Percentiles rank a stretch among this genome's conserved stretches.
Evolutionary conservation across 176 grass and related monocot genomes (phyloP).

Genomic region (Paspalum vaginatum): DNA sequence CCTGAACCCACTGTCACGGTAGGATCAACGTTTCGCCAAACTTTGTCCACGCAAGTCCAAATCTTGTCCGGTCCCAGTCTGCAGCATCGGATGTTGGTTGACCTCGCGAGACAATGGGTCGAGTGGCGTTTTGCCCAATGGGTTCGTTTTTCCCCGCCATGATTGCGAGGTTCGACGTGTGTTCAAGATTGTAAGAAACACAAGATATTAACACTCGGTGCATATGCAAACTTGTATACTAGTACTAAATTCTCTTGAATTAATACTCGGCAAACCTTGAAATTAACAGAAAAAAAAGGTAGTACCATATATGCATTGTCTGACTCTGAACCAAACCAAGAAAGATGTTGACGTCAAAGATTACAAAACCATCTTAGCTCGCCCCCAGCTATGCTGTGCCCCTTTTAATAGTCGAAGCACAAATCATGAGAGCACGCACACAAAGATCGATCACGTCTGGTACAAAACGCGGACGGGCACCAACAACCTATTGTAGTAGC

Average conservation of each 20-base stretch:
- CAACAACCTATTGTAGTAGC: background rate
- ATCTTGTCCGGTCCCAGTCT: background rate
- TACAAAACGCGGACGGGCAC: slow-evolving; percentile 7
- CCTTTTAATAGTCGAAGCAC: background rate
- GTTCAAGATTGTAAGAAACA: background rate
- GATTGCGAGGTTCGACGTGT: background rate
- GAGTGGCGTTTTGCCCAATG: background rate
- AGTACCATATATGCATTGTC: no score
- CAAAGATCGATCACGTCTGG: slow-evolving; percentile 20
- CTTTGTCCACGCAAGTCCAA: background rate
- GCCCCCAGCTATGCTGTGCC: slow-evolving; percentile 15
- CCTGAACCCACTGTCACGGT: background rate
- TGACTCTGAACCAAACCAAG: no score
- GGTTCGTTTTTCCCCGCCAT: background rate
- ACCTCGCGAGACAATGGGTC: background rate
- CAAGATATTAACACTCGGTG: no score
- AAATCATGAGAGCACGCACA: slow-evolving; percentile 42
- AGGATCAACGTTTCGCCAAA: background rate
- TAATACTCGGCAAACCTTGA: no score
- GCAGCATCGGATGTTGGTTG: background rate
- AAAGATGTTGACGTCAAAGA: background rate
- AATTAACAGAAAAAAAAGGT: no score
- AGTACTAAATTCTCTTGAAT: no score
- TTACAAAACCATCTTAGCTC: slow-evolving; percentile 17
- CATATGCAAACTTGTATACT: no score